These are phyloP conservation scores for Sporopachydermia cereana DNA, from an alignment of 1,139 yeast genomes.

Conservation along the genomic window DNA sequence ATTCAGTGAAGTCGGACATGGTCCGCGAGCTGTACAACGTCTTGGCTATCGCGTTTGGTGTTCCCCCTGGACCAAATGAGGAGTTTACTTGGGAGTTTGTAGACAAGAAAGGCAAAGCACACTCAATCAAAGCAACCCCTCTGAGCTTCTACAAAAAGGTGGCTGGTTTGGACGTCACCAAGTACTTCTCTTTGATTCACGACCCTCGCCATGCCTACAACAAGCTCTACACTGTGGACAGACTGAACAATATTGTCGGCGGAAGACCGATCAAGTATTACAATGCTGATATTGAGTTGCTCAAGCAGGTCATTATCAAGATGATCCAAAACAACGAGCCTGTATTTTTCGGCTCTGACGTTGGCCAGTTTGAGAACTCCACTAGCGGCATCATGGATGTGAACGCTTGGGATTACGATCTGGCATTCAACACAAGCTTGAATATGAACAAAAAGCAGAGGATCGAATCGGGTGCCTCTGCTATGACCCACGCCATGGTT, in stretches of 20 bases:
- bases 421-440: constrained; percentile 43
- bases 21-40: constrained; percentile 42
- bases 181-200: constrained; percentile 45
- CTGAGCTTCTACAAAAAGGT: constrained; percentile 36
- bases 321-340: constrained; percentile 53
- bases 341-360: constrained; percentile 61
- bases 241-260: constrained; percentile 45
- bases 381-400: constrained; percentile 43
- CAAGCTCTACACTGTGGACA: constrained; percentile 48
- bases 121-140: constrained; percentile 38
- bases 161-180: constrained; percentile 34
- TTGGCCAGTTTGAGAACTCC: constrained; percentile 42
- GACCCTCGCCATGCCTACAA: constrained; percentile 50
- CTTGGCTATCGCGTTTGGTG: constrained; percentile 44
- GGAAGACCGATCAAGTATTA: constrained; percentile 56
- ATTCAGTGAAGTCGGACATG: constrained; percentile 35
- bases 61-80: constrained; percentile 50
- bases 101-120: constrained; percentile 43
- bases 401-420: constrained; percentile 41
- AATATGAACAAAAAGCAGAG: constrained; percentile 42
- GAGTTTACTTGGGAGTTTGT: constrained; percentile 47
- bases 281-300: constrained; percentile 36
- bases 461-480: constrained; percentile 43
- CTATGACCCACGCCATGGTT: constrained; percentile 64
- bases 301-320: constrained; percentile 44